Conservation (phyloP, 768 basidiomycete species). For the Hericium alpestre region DNA sequence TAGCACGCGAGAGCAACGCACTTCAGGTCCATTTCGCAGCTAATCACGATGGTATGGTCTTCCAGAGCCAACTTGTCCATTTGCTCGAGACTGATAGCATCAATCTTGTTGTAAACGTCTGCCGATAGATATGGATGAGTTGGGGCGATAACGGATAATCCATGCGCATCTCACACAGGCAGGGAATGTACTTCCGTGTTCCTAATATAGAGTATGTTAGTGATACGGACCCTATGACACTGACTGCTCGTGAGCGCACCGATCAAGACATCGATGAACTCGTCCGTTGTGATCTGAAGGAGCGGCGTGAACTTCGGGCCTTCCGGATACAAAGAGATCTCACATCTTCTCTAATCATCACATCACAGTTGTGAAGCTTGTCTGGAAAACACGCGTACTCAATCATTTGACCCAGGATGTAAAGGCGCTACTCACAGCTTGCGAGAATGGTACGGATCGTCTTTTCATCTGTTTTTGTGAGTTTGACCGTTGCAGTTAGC, state of each 20-base stretch:
- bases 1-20: conserved; percentile 21
- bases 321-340: not conserved
- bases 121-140: not conserved
- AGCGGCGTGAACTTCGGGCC: too few relatives aligned
- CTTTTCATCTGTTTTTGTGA: conserved; percentile 91
- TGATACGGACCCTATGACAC: not conserved
- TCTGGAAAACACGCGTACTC: conserved; percentile 32
- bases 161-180: conserved; percentile 53
- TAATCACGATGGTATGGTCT: conserved; percentile 85
- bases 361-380: conserved; percentile 89
- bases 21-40: conserved; percentile 92
- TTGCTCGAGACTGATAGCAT: conserved; percentile 74
- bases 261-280: conserved; percentile 97
- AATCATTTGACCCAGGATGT: not conserved
- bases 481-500: conserved; percentile 85
- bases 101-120: conserved; percentile 98
- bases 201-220: conserved; percentile 30
- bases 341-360: conserved; percentile 98
- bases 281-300: conserved; percentile 79
- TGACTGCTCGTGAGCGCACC: conserved; percentile 31
- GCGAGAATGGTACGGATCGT: conserved; percentile 89
- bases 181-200: conserved; percentile 90
- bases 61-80: conserved; percentile 76
- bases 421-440: conserved; percentile 45
- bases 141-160: too few relatives aligned